phyloP scores from a whole-genome alignment of 768 basidiomycete species.

The Austroboletus eburneus region DNA sequence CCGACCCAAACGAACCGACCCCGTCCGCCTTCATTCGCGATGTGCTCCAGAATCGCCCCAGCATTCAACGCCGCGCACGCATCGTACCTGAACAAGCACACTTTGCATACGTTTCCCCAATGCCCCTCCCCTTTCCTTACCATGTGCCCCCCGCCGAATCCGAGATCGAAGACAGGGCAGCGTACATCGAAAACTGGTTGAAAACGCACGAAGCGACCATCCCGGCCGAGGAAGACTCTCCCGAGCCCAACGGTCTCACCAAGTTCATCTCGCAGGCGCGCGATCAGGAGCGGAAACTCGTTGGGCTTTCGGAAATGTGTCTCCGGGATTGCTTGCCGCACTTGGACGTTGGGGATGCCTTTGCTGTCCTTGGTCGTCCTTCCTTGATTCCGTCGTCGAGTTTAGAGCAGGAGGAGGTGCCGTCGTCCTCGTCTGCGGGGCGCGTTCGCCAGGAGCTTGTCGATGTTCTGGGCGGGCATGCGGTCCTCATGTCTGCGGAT shows the following conservation, averaged over 20 bases:
- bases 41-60: constrained; percentile 49
- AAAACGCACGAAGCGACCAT: constrained; percentile 56
- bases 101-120: constrained; percentile 79
- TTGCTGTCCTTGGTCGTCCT: constrained; percentile 60
- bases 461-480: constrained; percentile 77
- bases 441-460: constrained; percentile 65
- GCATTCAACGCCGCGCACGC: constrained; percentile 65
- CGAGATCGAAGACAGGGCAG: constrained; percentile 47
- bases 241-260: constrained; percentile 27
- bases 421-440: constrained; percentile 28
- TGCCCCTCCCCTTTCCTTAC: constrained; percentile 82
- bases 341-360: constrained; percentile 84
- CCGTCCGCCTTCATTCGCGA: constrained; percentile 48
- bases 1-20: constrained; percentile 55
- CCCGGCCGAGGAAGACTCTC: constrained; percentile 6
- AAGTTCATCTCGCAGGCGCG: constrained; percentile 49
- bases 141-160: constrained; percentile 54
- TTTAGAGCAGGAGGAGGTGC: constrained; percentile 10
- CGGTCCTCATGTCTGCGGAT: constrained; percentile 50
- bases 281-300: constrained; percentile 53
- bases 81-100: constrained; percentile 56
- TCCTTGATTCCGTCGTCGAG: constrained; percentile 35
- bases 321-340: constrained; percentile 76
- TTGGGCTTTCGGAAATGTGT: constrained; percentile 68
- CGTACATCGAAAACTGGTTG: constrained; percentile 77